A percentile compares a stretch with the other conserved stretches of the same genome.
These are phyloP conservation scores for Stemphylium beticola DNA, from an alignment of 2,329 filamentous ascomycete species.

Conservation along the genomic window DNA sequence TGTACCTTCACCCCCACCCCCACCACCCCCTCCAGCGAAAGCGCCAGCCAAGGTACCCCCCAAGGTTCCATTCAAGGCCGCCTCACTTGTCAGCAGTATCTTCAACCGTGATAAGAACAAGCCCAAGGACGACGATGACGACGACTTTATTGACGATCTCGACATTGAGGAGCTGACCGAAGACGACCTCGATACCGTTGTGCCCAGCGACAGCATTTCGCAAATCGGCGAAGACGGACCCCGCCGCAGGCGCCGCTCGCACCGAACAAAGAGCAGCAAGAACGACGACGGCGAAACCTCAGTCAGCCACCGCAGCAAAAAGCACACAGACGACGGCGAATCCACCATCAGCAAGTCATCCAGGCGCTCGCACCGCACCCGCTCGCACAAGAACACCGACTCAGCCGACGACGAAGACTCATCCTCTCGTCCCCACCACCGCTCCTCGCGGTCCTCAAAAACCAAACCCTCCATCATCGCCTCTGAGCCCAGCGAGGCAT, in stretches of 20 bases:
- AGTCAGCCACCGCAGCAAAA: conserved; percentile 27
- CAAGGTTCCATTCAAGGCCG: conserved; percentile 33
- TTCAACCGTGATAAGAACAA: conserved; percentile 43
- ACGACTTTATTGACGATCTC: conserved; percentile 46
- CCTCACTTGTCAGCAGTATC: conserved; percentile 46
- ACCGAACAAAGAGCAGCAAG: conserved; percentile 21
- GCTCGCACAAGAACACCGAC: conserved; percentile 34
- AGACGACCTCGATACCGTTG: conserved; percentile 52
- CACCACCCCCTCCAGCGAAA: conserved; percentile 30
- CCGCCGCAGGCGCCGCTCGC: conserved; percentile 40
- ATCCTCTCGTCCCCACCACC: conserved; percentile 20
- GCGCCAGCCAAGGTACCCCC: conserved; percentile 26
- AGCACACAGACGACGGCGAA: conserved; percentile 20
- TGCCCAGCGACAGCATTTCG: conserved; percentile 57
- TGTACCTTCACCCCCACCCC: conserved; percentile 29
- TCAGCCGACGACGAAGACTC: conserved; percentile 27
- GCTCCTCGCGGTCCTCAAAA: conserved; percentile 24
- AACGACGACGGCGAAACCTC: conserved; percentile 20
- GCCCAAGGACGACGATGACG: conserved; percentile 30
- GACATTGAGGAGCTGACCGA: conserved; percentile 42
- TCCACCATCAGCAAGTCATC: conserved; percentile 39
- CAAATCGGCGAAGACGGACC: conserved; percentile 38
- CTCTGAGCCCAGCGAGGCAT: conserved; percentile 45
- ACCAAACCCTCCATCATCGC: conserved; percentile 24
- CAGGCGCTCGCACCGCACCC: conserved; percentile 29